Evolutionary conservation across 495 filamentous ascomycete species (phyloP), one percentile per base, ranked within the genome.

Genomic region (Aspergillus carlsbadensis): DNA sequence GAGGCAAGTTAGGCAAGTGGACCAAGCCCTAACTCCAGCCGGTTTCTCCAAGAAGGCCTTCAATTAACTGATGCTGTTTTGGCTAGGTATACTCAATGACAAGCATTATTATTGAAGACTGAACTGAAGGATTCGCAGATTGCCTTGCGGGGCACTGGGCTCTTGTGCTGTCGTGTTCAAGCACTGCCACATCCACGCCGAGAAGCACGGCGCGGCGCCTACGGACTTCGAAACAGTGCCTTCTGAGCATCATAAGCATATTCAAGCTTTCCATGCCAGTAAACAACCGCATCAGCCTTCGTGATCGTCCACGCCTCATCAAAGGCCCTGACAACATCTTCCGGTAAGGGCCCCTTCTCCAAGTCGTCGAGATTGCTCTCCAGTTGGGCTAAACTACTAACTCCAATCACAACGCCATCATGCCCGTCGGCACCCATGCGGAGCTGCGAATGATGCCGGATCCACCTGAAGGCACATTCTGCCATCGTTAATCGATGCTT

Each of bases 331-430:
- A 96, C 79, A 20, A 96, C 88, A 47, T 92, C 91, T 36, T 91
- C 83, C 0, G 92, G 92, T 45, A 97, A 71, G 11, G 92, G 91
- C 0, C 91, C 90, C 73, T 95, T 96, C 74, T 95, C 89, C 3
- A 94, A 65, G 61, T 88, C 81, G 24, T 78, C 75, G 43, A 97
- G 74, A 58, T 97, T 96, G 37, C 74, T 70, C 62, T 89, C 81
- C 24, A 97, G 73, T 71, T 96, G 91, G 18, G 78, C 75, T 50
- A 87, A 72, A 58, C 81, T 91, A 57, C 84, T 88, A 4, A 94
- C 81, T 6, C 92, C 92, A 44, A 96, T 82, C 48, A 96, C 81
- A 17, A 96, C 74, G 0, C 92, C 92, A 65, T 96, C 92, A 5
- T 73, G 69, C 54, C 85, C 84, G 10, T 81, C 81, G 4, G 26